Conservation (phyloP, 768 basidiomycete species). For the Xerocomus brunneocitrinus region DNA sequence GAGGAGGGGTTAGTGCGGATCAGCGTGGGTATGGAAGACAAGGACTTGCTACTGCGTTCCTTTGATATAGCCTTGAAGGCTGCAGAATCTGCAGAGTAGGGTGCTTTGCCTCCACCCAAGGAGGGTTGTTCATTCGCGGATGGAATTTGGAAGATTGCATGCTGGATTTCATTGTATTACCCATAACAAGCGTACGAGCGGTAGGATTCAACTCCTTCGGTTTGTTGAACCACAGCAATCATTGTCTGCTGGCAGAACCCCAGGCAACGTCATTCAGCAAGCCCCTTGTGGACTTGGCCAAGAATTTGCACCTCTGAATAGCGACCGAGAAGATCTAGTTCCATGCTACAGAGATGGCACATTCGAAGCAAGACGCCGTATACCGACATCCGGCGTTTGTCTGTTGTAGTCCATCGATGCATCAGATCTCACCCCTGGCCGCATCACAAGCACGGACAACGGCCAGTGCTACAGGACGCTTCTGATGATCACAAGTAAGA, state of each 20-base stretch:
- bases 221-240: not conserved
- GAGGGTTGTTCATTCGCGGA: not conserved
- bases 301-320: too few species aligned
- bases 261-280: too few species aligned
- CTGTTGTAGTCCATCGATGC: too few species aligned
- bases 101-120: not conserved
- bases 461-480: too few species aligned
- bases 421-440: too few species aligned
- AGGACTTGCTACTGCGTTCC: constrained; percentile 45
- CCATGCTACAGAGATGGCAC: too few species aligned
- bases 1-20: constrained; percentile 80
- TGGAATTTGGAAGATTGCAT: not conserved
- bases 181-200: not conserved
- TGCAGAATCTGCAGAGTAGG: constrained; percentile 49
- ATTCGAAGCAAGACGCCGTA: too few species aligned
- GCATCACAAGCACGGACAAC: too few species aligned
- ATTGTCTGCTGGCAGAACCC: not conserved
- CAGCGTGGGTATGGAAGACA: constrained; percentile 87
- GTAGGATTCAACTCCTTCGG: constrained; percentile 4
- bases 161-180: not conserved
- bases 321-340: too few species aligned
- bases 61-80: constrained; percentile 65
- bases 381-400: too few species aligned
- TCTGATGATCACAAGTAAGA: too few species aligned
- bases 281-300: not conserved